These are phyloP conservation scores for Buddleja alternifolia DNA, from an alignment of 257 asterid genomes.

Conservation along the genomic window DNA sequence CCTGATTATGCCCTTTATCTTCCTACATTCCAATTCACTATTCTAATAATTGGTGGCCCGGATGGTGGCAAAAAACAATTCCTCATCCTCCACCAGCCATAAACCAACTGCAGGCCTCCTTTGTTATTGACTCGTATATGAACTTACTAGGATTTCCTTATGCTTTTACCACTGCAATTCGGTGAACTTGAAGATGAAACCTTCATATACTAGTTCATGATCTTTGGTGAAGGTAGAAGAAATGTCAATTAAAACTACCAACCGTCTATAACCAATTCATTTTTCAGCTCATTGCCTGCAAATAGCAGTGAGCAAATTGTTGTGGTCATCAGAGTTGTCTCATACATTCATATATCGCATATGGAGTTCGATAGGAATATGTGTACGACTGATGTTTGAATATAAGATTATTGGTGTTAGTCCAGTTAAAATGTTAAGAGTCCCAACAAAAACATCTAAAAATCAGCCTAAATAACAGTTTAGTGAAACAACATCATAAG, in stretches of 20 bases:
- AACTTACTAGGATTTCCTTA: not conserved
- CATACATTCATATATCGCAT: not conserved
- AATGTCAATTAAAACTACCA: too few species aligned
- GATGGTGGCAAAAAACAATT: not conserved
- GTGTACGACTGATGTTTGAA: too few species aligned
- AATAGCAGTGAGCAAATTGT: too few species aligned
- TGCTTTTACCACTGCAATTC: not conserved
- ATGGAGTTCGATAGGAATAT: not conserved
- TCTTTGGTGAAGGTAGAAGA: too few species aligned
- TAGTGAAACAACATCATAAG: not conserved
- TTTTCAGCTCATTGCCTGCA: too few species aligned
- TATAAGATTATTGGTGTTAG: not conserved
- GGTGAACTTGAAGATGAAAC: too few species aligned
- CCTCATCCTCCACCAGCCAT: too few species aligned
- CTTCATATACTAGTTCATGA: too few species aligned
- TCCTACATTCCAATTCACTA: not conserved
- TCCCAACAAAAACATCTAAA: not conserved
- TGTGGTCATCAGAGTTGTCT: too few species aligned
- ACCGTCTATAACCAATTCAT: too few species aligned
- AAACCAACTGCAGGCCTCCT: not conserved
- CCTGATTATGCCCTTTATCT: not conserved
- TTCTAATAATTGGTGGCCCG: not conserved
- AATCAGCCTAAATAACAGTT: not conserved
- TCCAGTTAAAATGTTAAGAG: not conserved
- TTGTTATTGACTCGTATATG: not conserved